Base-by-base conservation (phyloP, 257 asterid species). In the Nicotiana noctiflora region DNA sequence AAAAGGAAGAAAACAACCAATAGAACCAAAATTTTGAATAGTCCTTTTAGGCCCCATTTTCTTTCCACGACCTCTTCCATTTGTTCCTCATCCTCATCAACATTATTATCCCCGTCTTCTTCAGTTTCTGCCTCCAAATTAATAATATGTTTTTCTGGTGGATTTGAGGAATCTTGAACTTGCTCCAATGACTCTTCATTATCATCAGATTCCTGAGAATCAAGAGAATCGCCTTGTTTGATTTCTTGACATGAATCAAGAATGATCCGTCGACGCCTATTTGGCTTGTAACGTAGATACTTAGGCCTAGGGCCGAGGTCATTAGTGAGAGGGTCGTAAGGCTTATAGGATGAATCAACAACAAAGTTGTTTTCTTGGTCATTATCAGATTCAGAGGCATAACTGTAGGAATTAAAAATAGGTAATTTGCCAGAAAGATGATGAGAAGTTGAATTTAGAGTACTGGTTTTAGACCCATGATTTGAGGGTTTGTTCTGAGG, bases 251-350 rank as follows among this genome's bases (percentile, higher is more conserved):
- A 57, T 40, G 79, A 82, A 65, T 81, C 83, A 31, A 64, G 78
- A 25, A 87, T 14, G 49, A 92, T 82, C 86, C 81, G 87, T 2
- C 57, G 81, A 46, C 89, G 84, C 88, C 90, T 88, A 37, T 89
- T 88, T 3, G 97, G 97, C 83, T 90, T 81, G 83, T 86, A 93
- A 3, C 97, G 92, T 75, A 92, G 85, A 83, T 77, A 94, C 87
- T 85, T 89, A 52, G 97, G 98, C 90, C 98, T 87, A 0, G 97
- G 96, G 55, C 91, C 86, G 29, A 84, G 91, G 83, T 82, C 88
- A 84, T 89, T 88, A 29, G 83, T 89, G 77, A 80, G 68, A 75
- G 94, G 94, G 65, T 93, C 91, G 81, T 86, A 91, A 17, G 83
- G 89, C 79, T 86, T 87, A 61, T 75, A 18, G 64, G 89, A 87